Conservation (phyloP, 805 yeast species). For the Sugiyamaella chiloensis region DNA sequence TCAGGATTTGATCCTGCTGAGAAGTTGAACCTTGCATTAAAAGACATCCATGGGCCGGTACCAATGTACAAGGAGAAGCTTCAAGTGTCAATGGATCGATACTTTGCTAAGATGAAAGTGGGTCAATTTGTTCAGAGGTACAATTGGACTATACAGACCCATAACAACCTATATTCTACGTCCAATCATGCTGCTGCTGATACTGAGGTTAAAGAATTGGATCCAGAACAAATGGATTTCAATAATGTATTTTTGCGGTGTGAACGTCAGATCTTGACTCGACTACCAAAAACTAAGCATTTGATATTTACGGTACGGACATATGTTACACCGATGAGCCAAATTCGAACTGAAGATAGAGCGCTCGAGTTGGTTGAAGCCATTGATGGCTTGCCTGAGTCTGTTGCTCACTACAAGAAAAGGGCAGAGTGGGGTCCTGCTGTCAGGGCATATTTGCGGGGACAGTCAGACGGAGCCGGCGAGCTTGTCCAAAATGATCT, state of each 20-base stretch:
- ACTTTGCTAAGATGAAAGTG: conserved; percentile 54
- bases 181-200: conserved; percentile 39
- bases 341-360: conserved; percentile 45
- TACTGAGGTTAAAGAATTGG: conserved; percentile 22
- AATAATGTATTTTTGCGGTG: conserved; percentile 49
- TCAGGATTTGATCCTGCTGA: conserved; percentile 67
- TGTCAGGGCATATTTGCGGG: conserved; percentile 42
- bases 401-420: conserved; percentile 58
- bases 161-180: conserved; percentile 47
- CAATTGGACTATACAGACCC: conserved; percentile 71
- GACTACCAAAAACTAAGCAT: conserved; percentile 48
- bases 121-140: conserved; percentile 57
- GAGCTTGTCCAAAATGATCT: no score
- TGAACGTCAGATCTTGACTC: conserved; percentile 57
- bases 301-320: conserved; percentile 55
- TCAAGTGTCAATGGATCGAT: conserved; percentile 61
- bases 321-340: conserved; percentile 50
- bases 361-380: conserved; percentile 58
- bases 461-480: conserved; percentile 30
- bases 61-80: conserved; percentile 61
- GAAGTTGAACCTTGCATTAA: conserved; percentile 51
- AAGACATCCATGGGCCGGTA: conserved; percentile 66
- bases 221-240: conserved; percentile 37
- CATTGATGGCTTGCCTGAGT: conserved; percentile 58
- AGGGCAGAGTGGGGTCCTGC: conserved; percentile 70